Percentiles rank a stretch among this genome's conserved stretches.
These are phyloP conservation scores for Hemisphaericaspora xylanilytica DNA, from an alignment of 1,139 yeast genomes.

Conservation along the genomic window DNA sequence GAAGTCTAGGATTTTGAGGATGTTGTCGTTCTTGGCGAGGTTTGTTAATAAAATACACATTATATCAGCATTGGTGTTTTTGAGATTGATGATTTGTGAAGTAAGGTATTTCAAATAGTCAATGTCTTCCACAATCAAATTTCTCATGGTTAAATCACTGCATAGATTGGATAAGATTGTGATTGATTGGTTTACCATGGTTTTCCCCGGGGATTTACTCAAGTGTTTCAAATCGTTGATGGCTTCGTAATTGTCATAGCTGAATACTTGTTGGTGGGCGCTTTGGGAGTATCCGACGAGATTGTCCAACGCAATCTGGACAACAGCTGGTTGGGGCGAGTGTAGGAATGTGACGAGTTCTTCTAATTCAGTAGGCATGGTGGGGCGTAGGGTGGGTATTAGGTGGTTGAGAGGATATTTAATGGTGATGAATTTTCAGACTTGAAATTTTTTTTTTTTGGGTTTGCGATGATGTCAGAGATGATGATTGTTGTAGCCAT, in stretches of 20 bases:
- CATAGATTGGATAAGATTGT: constrained; percentile 83
- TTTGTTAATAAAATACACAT: constrained; percentile 84
- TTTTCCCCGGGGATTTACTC: constrained; percentile 46
- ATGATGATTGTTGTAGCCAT: background rate
- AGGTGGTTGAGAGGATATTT: background rate
- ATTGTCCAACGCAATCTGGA: constrained; percentile 82
- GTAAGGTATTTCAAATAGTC: constrained; percentile 57
- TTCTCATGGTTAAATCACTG: constrained; percentile 64
- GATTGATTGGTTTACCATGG: constrained; percentile 63
- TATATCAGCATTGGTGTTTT: constrained; percentile 71
- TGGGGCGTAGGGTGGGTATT: background rate
- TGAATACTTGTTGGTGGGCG: constrained; percentile 62
- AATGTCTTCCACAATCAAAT: constrained; percentile 62
- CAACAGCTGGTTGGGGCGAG: constrained; percentile 77
- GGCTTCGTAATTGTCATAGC: constrained; percentile 67
- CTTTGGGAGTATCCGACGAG: constrained; percentile 81
- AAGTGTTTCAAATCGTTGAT: constrained; percentile 68
- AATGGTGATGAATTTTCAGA: no score
- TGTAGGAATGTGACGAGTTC: constrained; percentile 81
- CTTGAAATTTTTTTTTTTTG: no score
- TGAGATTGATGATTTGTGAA: constrained; percentile 51
- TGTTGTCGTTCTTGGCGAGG: constrained; percentile 72
- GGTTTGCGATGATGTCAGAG: background rate
- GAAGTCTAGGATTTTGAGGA: constrained; percentile 55
- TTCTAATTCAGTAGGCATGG: constrained; percentile 61